A percentile compares a stretch with the other conserved stretches of the same genome.
Conservation (phyloP, 1,139 yeast genomes). For the Taphrina deformans region DNA sequence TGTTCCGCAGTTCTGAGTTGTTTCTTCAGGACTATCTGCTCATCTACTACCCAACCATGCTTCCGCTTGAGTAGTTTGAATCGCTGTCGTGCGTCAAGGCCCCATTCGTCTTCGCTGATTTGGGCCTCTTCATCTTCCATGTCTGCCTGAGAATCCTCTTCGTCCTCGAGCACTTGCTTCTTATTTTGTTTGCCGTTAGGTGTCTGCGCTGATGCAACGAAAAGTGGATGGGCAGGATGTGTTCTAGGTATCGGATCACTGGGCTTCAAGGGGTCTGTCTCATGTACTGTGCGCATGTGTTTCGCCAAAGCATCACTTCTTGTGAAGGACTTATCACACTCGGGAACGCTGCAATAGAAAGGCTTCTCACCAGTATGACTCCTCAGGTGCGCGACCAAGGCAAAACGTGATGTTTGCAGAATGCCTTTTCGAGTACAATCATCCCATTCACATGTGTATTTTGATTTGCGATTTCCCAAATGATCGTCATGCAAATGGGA, state of each 20-base stretch:
- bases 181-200: not conserved
- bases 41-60: constrained; percentile 53
- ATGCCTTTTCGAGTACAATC: constrained; percentile 58
- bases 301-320: constrained; percentile 63
- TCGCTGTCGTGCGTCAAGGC: constrained; percentile 42
- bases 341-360: constrained; percentile 67
- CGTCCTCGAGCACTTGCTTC: constrained; percentile 6
- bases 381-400: constrained; percentile 62
- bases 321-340: constrained; percentile 63
- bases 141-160: constrained; percentile 33
- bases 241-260: constrained; percentile 36
- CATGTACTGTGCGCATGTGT: constrained; percentile 65
- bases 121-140: constrained; percentile 37
- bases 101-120: constrained; percentile 39
- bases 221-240: constrained; percentile 36
- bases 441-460: constrained; percentile 63
- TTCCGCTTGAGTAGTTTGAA: constrained; percentile 46
- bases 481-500: constrained; percentile 43
- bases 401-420: constrained; percentile 60
- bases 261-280: constrained; percentile 45
- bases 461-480: constrained; percentile 48
- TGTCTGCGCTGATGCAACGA: constrained; percentile 21
- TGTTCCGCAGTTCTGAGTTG: constrained; percentile 49
- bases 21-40: constrained; percentile 52
- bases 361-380: constrained; percentile 70